Evolutionary conservation across 2,329 filamentous ascomycete species (phyloP).

Genomic region (Coniochaeta hoffmannii): DNA sequence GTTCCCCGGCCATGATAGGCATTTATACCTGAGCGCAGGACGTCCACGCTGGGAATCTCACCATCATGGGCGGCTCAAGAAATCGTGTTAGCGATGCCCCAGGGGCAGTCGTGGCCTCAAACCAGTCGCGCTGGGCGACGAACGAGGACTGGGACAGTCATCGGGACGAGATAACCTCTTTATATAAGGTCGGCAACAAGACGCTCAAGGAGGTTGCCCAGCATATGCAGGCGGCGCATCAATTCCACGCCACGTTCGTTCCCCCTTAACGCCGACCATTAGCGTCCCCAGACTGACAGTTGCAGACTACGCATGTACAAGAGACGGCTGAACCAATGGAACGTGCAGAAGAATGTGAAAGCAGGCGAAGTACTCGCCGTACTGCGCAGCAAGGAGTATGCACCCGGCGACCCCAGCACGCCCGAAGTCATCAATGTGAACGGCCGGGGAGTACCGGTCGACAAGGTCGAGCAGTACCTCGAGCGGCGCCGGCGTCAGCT

Average conservation of each 20-base stretch:
- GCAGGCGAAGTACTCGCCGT: not conserved
- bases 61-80: too few species aligned
- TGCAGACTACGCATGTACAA: not conserved
- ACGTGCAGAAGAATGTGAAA: slow-evolving; percentile 1
- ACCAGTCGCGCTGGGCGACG: not conserved
- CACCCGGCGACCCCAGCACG: not conserved
- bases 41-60: too few species aligned
- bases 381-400: not conserved
- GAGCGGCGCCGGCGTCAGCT: not conserved
- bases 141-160: slow-evolving; percentile 1
- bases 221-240: not conserved
- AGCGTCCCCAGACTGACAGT: not conserved
- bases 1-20: too few species aligned
- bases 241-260: not conserved
- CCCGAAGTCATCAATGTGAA: not conserved
- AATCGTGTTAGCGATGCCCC: too few species aligned
- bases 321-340: not conserved
- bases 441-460: not conserved
- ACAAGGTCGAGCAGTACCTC: not conserved
- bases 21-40: too few species aligned
- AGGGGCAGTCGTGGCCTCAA: too few species aligned
- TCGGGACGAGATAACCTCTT: not conserved
- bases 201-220: not conserved
- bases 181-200: not conserved
- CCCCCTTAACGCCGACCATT: not conserved